Base-by-base conservation (phyloP, 371 early-diverging fungal species). In the Mortierella sp. region DNA sequence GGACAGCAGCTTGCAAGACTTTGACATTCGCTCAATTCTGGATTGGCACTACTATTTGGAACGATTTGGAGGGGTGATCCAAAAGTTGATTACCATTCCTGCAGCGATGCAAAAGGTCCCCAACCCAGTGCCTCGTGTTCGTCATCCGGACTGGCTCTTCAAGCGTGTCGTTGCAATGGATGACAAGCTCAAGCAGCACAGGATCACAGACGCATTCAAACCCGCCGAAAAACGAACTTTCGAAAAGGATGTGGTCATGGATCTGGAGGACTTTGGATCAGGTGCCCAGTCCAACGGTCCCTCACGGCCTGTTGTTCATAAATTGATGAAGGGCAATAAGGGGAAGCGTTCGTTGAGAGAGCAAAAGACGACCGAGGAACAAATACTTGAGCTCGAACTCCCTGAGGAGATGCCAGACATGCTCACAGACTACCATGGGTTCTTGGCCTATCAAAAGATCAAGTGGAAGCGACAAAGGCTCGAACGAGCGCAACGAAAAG, bases 1-100 rank as follows among this genome's bases (percentile, higher is more conserved):
- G 55, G 96, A 98, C 78, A 81, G 82, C 30, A 74, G 85, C 27
- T 72, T 92, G 31, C 80, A 86, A 43, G 85, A 87, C 64, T 87
- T 92, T 80, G 93, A 96, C 74, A 91, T 96, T 72, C 87, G 97
- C 45, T 90, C 91, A 27, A 92, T 99, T 31, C 71, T 99, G 19
- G 99, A 99, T 82, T 99, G 99, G 99, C 83, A 90, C 46, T 99
- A 99, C 81, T 99, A 99, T 78, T 67, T 94, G 58, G 98, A 98
- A 67, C 93, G 99, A 39, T 95, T 99, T 65, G 96, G 95, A 19
- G 90, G 92, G 24, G 95, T 97, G 1, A 93, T 99, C 68, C 97
- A 96, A 73, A 98, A 99, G 78, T 82, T 99, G 45, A 97, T 99
- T 66, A 96, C 98, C 5, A 97, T 99, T 69, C 99, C 99, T 5